Evolutionary conservation across 805 yeast genomes (phyloP).

Genomic region (Tetrapisispora taiwanensis): DNA sequence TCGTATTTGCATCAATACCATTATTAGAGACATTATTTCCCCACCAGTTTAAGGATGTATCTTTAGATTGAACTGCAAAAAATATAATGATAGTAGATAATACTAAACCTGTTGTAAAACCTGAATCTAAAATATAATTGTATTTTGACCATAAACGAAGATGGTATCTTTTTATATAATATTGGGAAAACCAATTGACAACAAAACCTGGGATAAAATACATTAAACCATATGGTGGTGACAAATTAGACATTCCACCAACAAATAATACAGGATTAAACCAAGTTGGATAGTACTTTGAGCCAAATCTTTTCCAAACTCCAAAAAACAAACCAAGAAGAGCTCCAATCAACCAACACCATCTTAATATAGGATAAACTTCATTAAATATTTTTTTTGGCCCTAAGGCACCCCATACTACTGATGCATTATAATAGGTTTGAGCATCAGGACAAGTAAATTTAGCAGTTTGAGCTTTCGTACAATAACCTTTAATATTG

Average conservation of each 20-base stretch:
- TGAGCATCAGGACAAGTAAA: slow-evolving; percentile 33
- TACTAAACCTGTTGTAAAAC: slow-evolving; percentile 53
- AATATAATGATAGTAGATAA: slow-evolving; percentile 43
- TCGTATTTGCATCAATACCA: slow-evolving; percentile 13
- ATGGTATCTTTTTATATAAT: slow-evolving; percentile 38
- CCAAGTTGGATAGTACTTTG: slow-evolving; percentile 21
- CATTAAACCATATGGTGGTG: slow-evolving; percentile 43
- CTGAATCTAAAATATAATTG: slow-evolving; percentile 44
- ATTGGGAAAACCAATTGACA: slow-evolving; percentile 36
- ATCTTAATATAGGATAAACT: slow-evolving; percentile 50
- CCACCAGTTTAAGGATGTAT: slow-evolving; percentile 49
- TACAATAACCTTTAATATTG: slow-evolving; percentile 30
- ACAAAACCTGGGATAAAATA: slow-evolving; percentile 25
- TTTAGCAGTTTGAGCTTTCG: slow-evolving; percentile 28
- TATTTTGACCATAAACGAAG: slow-evolving; percentile 47
- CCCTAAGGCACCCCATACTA: slow-evolving; percentile 48
- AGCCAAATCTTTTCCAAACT: slow-evolving; percentile 18
- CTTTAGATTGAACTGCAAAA: slow-evolving; percentile 39
- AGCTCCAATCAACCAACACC: slow-evolving; percentile 53
- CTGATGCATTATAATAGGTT: slow-evolving; percentile 42
- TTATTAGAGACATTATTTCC: slow-evolving; percentile 38
- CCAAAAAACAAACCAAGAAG: slow-evolving; percentile 28
- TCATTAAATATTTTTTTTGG: slow-evolving; percentile 47
- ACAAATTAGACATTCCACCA: slow-evolving; percentile 38
- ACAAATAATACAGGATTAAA: slow-evolving; percentile 44